Conservation (phyloP, 2,329 filamentous ascomycete genomes). For the Trichophyton schoenleinii region DNA sequence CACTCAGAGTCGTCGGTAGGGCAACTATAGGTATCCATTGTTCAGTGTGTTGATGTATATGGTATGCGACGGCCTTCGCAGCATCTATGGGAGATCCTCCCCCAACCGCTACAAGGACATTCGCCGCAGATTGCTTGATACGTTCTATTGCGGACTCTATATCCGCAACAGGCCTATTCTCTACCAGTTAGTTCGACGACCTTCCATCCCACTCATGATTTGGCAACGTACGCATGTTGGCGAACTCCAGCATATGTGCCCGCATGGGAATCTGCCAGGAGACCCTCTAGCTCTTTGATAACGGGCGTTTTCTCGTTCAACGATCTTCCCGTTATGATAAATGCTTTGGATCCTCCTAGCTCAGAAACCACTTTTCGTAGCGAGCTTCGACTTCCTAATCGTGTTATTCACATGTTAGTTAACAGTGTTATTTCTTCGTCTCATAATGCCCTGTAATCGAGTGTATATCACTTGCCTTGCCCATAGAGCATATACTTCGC, state of each 20-base stretch:
- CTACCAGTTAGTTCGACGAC: neutral
- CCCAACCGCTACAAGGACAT: constrained; percentile 11
- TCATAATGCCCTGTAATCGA: neutral
- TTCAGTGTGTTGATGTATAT: constrained; percentile 8
- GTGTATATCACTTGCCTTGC: constrained; percentile 4
- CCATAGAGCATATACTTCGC: constrained; percentile 13
- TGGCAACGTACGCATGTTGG: constrained; percentile 7
- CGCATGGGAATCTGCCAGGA: constrained; percentile 6
- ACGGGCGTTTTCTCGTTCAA: constrained; percentile 12
- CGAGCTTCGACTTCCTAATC: constrained; percentile 8
- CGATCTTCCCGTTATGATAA: constrained; percentile 12
- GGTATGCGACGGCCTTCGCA: constrained; percentile 10
- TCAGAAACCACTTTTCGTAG: constrained; percentile 7
- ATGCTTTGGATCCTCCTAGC: constrained; percentile 11
- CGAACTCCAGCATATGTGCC: constrained; percentile 11
- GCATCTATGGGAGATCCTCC: constrained; percentile 13
- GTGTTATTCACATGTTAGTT: neutral
- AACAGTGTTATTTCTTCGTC: neutral
- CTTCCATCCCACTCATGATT: no score
- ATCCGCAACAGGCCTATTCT: constrained; percentile 10
- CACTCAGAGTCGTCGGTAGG: constrained; percentile 12
- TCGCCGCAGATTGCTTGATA: constrained; percentile 7
- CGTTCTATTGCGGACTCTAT: constrained; percentile 7
- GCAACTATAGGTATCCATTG: constrained; percentile 11
- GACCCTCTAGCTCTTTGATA: constrained; percentile 8